Conservation (phyloP, 1,284 basidiomycete species). For the Heterobasidion irregulare region DNA sequence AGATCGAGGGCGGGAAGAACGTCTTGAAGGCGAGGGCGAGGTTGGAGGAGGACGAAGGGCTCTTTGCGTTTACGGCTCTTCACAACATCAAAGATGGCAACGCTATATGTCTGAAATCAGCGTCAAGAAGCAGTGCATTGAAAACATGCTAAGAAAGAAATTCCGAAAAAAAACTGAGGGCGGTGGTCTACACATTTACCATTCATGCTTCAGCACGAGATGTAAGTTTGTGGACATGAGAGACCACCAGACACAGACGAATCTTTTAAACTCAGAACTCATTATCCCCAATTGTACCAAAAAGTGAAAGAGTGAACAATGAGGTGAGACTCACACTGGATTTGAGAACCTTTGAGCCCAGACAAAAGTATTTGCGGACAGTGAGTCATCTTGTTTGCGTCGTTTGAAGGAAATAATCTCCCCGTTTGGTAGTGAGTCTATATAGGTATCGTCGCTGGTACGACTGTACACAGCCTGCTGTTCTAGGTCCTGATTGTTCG, state of each 20-base stretch:
- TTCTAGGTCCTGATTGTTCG: conserved; percentile 68
- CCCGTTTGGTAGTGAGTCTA: conserved; percentile 72
- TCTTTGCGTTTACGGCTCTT: conserved; percentile 33
- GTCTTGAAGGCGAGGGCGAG: conserved; percentile 59
- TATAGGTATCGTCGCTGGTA: conserved; percentile 69
- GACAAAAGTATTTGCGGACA: conserved; percentile 32
- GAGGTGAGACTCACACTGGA: conserved; percentile 37
- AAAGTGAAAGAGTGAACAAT: too few species aligned
- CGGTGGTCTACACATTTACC: too few species aligned
- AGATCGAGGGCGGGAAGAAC: conserved; percentile 42
- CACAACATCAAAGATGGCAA: conserved; percentile 75
- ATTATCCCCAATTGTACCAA: too few species aligned
- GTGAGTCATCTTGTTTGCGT: conserved; percentile 19
- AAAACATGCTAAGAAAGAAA: background rate
- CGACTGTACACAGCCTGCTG: conserved; percentile 59
- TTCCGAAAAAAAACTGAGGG: background rate
- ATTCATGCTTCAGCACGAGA: conserved; percentile 4
- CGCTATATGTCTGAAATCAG: conserved; percentile 29
- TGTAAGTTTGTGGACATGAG: background rate
- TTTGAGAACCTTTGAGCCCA: conserved; percentile 52
- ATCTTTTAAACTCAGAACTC: too few species aligned
- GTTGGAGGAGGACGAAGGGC: conserved; percentile 74
- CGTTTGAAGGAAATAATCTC: conserved; percentile 67
- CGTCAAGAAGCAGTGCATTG: too few species aligned
- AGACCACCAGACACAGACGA: too few species aligned